Base-by-base conservation (phyloP, 306 rosid species). In the Lotus japonicus region DNA sequence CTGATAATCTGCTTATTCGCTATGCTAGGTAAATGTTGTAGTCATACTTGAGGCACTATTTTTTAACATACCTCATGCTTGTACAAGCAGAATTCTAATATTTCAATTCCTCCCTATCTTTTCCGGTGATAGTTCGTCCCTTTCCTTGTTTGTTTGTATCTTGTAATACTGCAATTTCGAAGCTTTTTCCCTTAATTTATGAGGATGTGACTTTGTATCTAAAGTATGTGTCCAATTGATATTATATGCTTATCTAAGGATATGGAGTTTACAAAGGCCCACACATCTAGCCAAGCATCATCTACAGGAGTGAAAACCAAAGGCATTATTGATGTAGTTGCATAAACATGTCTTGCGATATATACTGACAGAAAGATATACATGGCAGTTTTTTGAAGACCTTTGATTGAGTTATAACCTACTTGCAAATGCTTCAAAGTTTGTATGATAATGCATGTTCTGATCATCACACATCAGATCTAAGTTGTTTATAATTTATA, bases 1-100 rank as follows among this genome's bases (percentile, higher is more conserved):
- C 98, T 38, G 98, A 94, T 73, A 94, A 94, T 84, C 77, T 94
- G 79, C 91, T 94, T 19, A 78, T 94, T 80, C 89, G 97, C 46
- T 94, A 94, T 82, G 82, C 97, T 57, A 84, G 92, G 97, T 90
- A 85, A 46, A 26, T 18, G 56, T 72, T 33, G 18, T 38, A 49
- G 65, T 68, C 68, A 56, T 73, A 64, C 63, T 18, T 1, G 31
- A 8, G 14, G 50, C 48, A 38, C 73, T 66, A n/a, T 52, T 44
- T 65, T 65, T 48, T 69, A 66, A 45, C 17, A 51, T 54, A 50
- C 48, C 73, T 54, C 46, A 46, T 55, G 67, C 23, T 77, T 50
- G 45, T 21, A 50, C 60, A 42, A 41, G 62, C 59, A 57, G 45
- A 73, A 50, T 58, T 57, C 15, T 42, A 56, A 49, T 39, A 68